phyloP scores from a whole-genome alignment of 495 filamentous ascomycete species.

The Daldinia decipiens region DNA sequence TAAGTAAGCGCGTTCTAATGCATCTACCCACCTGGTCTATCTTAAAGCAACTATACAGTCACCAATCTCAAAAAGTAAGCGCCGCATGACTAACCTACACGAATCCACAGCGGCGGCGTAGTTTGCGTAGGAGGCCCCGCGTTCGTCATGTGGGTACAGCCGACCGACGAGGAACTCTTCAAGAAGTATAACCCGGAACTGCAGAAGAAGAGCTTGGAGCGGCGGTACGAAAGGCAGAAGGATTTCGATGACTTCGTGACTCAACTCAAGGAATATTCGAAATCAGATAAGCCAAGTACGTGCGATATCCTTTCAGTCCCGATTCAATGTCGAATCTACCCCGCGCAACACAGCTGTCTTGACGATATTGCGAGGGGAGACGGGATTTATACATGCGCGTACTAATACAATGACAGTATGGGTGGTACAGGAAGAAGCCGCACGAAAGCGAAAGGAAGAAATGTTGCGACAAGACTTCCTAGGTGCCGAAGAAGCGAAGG shows the following conservation, averaged over 20 bases:
- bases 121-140: slow-evolving; percentile 86
- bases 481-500: slow-evolving; percentile 66
- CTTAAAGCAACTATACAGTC: slow-evolving; percentile 1
- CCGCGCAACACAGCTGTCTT: neutral
- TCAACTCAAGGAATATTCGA: slow-evolving; percentile 86
- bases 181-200: slow-evolving; percentile 93
- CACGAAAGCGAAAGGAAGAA: slow-evolving; percentile 63
- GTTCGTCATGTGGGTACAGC: slow-evolving; percentile 80
- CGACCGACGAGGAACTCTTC: slow-evolving; percentile 92
- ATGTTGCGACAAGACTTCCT: slow-evolving; percentile 62
- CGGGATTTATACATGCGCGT: slow-evolving; percentile 11
- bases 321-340: neutral
- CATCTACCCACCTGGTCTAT: slow-evolving; percentile 14
- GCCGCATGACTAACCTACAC: slow-evolving; percentile 34
- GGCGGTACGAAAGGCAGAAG: slow-evolving; percentile 75
- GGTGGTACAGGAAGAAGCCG: slow-evolving; percentile 74
- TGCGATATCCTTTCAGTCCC: neutral
- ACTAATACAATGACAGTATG: slow-evolving; percentile 64
- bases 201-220: slow-evolving; percentile 80
- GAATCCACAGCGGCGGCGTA: slow-evolving; percentile 66
- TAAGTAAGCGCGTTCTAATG: slow-evolving; percentile 46
- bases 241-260: slow-evolving; percentile 89
- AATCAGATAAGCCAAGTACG: slow-evolving; percentile 82
- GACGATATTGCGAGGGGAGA: neutral
- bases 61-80: slow-evolving; percentile 8